Evolutionary conservation across 148 eudicot species (phyloP).

Genomic region (Persicaria maculosa): DNA sequence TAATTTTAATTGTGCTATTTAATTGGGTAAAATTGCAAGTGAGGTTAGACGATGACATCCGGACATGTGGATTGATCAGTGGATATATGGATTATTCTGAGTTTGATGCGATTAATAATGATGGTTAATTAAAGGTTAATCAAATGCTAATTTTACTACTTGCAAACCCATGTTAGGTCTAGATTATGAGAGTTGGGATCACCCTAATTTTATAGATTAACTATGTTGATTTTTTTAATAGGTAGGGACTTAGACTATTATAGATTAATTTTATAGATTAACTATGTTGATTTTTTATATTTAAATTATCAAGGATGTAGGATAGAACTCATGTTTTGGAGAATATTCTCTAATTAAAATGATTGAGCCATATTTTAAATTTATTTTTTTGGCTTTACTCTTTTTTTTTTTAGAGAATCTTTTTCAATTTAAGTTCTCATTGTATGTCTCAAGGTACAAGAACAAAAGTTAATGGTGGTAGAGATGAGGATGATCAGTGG

Average conservation of each 20-base stretch:
- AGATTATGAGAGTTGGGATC: conserved; percentile 4
- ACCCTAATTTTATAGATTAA: conserved; percentile 4
- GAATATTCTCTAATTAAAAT: too few relatives aligned
- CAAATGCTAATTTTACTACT: not conserved
- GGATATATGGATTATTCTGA: not conserved
- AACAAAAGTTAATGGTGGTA: too few relatives aligned
- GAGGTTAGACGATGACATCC: not conserved
- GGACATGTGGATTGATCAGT: not conserved
- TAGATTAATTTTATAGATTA: not conserved
- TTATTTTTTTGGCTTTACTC: too few relatives aligned
- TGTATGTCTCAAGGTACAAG: too few relatives aligned
- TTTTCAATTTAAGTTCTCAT: too few relatives aligned
- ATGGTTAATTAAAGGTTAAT: not conserved
- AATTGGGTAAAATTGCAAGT: too few relatives aligned
- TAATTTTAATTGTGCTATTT: not conserved
- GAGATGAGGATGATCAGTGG: too few relatives aligned
- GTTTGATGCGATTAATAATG: not conserved
- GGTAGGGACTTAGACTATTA: not conserved
- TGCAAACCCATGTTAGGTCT: conserved; percentile 6
- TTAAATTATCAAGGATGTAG: not conserved
- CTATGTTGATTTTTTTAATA: not conserved
- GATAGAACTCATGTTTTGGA: not conserved
- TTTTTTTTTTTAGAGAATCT: too few relatives aligned
- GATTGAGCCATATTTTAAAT: too few relatives aligned
- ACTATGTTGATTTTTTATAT: not conserved